Percentiles rank a stretch among this genome's conserved stretches.
Conservation (phyloP, 139 green algal species). For the Eudorina sp. region DNA sequence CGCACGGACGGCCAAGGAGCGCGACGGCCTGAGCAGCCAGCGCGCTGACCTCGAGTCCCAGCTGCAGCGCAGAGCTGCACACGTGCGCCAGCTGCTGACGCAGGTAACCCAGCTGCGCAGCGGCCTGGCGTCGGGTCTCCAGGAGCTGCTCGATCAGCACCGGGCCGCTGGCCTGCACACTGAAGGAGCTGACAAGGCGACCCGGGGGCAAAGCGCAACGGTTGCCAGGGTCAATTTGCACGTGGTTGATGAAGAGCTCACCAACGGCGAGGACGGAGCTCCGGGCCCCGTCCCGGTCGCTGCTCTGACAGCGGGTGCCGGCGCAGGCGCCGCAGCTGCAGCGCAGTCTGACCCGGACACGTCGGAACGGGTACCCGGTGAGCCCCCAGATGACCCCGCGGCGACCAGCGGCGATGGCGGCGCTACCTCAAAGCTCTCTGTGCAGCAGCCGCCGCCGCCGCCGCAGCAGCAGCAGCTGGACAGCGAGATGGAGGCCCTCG, state of each 20-base stretch:
- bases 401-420: no score
- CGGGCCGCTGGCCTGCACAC: background rate
- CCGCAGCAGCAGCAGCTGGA: background rate
- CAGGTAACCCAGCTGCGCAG: background rate
- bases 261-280: no score
- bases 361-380: no score
- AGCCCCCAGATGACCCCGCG: no score
- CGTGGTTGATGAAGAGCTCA: background rate
- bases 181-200: background rate
- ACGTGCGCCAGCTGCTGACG: background rate
- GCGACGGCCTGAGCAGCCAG: background rate
- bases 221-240: background rate
- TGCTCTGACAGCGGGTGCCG: background rate
- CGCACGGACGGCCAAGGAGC: background rate
- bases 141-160: conserved; percentile 13
- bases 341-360: no score
- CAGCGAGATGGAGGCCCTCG: background rate
- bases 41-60: background rate
- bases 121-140: background rate
- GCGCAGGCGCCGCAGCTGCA: background rate
- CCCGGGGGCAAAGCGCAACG: background rate
- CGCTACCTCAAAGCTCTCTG: background rate
- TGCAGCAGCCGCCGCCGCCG: no score
- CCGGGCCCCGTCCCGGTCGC: no score
- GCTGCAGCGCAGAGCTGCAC: background rate